Evolutionary conservation across 2,329 filamentous ascomycete genomes (phyloP).

Genomic region (Gaeumannomyces tritici): DNA sequence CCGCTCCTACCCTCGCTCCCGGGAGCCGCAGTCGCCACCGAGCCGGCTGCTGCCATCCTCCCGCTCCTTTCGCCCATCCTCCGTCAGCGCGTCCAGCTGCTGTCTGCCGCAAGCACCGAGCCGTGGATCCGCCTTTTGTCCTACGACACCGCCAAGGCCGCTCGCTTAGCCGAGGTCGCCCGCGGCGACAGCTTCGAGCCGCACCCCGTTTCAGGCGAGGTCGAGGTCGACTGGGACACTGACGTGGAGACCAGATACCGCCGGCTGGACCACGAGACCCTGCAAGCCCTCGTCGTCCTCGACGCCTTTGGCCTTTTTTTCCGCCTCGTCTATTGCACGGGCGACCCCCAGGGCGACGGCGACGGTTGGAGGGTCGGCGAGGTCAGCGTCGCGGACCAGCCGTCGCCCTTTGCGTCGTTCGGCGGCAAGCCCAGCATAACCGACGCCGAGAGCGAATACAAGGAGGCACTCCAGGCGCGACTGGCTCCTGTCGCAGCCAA

Average conservation of each 20-base stretch:
- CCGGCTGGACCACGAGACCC: conserved; percentile 64
- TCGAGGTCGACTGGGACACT: conserved; percentile 60
- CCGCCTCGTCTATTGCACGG: conserved; percentile 59
- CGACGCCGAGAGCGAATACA: conserved; percentile 52
- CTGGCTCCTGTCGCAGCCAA: neutral
- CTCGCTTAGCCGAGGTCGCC: conserved; percentile 51
- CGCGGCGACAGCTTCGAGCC: conserved; percentile 59
- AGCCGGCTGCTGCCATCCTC: conserved; percentile 46
- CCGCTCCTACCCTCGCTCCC: conserved; percentile 52
- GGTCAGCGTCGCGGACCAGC: conserved; percentile 49
- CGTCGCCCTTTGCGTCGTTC: conserved; percentile 44
- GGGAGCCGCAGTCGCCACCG: conserved; percentile 45
- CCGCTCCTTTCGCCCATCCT: conserved; percentile 57
- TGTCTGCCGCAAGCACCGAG: conserved; percentile 45
- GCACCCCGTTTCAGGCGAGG: conserved; percentile 72
- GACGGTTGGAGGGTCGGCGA: conserved; percentile 67
- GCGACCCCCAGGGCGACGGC: conserved; percentile 49
- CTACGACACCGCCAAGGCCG: conserved; percentile 50
- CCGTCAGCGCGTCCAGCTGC: conserved; percentile 54
- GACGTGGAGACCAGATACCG: conserved; percentile 56
- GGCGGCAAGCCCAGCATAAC: conserved; percentile 39
- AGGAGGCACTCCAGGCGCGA: neutral
- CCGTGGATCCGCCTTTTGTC: conserved; percentile 67
- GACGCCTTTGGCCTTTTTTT: conserved; percentile 50
- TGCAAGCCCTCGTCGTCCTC: conserved; percentile 58